phyloP scores from a whole-genome alignment of 2,329 filamentous ascomycete species.

The Verticillium klebahnii region DNA sequence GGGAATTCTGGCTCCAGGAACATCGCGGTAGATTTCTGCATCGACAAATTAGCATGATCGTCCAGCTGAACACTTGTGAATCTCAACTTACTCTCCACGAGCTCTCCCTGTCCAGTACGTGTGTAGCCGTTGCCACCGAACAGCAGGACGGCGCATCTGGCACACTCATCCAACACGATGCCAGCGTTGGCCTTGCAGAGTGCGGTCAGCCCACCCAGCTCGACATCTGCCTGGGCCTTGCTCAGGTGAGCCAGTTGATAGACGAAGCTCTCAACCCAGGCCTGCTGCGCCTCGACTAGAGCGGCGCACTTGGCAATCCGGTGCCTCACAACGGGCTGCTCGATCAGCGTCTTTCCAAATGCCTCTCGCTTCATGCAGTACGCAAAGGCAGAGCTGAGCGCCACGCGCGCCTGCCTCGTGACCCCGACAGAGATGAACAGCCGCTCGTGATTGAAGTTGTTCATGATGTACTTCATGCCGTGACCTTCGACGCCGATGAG shows the following conservation, averaged over 20 bases:
- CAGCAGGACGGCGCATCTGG: constrained; percentile 62
- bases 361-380: constrained; percentile 33
- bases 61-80: background rate
- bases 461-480: constrained; percentile 73
- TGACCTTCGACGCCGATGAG: constrained; percentile 64
- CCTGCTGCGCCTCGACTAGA: constrained; percentile 63
- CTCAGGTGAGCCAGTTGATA: constrained; percentile 63
- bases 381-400: constrained; percentile 28
- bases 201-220: constrained; percentile 68
- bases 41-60: constrained; percentile 1
- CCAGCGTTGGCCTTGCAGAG: constrained; percentile 69
- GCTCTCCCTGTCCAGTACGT: constrained; percentile 63
- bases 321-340: constrained; percentile 70
- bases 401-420: constrained; percentile 50
- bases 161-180: constrained; percentile 67
- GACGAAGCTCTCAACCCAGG: constrained; percentile 68
- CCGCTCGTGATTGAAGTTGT: constrained; percentile 77
- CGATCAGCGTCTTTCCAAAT: constrained; percentile 52
- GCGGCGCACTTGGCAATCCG: constrained; percentile 67
- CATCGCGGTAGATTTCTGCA: constrained; percentile 22
- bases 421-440: constrained; percentile 61
- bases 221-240: constrained; percentile 53
- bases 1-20: constrained; percentile 17
- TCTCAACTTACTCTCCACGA: constrained; percentile 58
- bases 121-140: constrained; percentile 75